Percentiles rank a stretch among this genome's conserved stretches.
Conservation (phyloP, 345 rosid genomes). For the Gossypium australe region DNA sequence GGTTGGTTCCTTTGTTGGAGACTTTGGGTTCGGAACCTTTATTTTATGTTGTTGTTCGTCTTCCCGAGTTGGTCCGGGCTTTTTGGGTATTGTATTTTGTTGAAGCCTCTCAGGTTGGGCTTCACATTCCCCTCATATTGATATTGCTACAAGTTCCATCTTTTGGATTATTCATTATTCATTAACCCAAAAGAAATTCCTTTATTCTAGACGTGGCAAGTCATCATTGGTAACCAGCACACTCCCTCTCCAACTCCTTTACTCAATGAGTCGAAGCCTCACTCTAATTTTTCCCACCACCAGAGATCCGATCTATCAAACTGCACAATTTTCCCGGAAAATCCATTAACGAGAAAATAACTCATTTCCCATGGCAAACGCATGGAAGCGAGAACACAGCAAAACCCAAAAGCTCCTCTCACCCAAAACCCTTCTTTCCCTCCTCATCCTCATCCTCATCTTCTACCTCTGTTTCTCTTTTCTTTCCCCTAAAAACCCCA, state of each 20-base stretch:
- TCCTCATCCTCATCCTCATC: conserved; percentile 37
- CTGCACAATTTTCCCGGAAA: conserved; percentile 33
- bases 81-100: too few relatives aligned
- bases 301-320: background rate
- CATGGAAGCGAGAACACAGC: conserved; percentile 53
- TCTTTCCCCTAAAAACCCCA: conserved; percentile 18
- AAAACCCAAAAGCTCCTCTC: conserved; percentile 46
- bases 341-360: conserved; percentile 23
- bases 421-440: conserved; percentile 39
- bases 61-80: too few relatives aligned
- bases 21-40: too few relatives aligned
- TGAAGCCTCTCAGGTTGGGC: too few relatives aligned
- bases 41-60: too few relatives aligned
- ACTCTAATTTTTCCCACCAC: background rate
- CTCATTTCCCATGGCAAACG: conserved; percentile 50
- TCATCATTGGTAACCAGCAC: background rate
- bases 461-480: conserved; percentile 41
- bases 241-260: background rate
- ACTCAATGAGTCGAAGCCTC: background rate
- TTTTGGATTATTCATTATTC: too few relatives aligned
- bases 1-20: too few relatives aligned
- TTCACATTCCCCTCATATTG: too few relatives aligned
- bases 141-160: too few relatives aligned
- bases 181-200: too few relatives aligned
- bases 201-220: background rate